Percentiles rank a stretch among this genome's conserved stretches.
These are phyloP conservation scores for Rhynchospora pubera DNA, from an alignment of 176 grass and related monocot genomes.

Conservation along the genomic window DNA sequence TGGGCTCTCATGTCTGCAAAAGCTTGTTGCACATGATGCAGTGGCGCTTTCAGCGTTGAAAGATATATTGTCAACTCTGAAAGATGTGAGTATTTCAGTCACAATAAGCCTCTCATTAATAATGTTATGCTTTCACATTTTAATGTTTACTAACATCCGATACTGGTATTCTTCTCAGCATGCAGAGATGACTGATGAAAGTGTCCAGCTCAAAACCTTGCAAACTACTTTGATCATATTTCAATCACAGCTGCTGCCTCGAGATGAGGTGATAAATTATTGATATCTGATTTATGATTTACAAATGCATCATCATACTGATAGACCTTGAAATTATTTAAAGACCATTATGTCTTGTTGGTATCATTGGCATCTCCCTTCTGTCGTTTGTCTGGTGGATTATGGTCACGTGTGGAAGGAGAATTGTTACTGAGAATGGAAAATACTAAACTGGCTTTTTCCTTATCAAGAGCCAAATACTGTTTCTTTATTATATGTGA, in stretches of 20 bases:
- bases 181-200: conserved; percentile 89
- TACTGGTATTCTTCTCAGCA: conserved; percentile 46
- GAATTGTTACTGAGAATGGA: background rate
- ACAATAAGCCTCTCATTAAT: conserved; percentile 6
- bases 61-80: conserved; percentile 86
- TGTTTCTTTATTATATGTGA: background rate
- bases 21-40: conserved; percentile 88
- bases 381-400: background rate
- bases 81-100: conserved; percentile 56
- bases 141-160: conserved; percentile 23
- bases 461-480: background rate
- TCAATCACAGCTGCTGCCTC: conserved; percentile 85
- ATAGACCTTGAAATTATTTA: background rate
- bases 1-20: conserved; percentile 95
- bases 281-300: conserved; percentile 6
- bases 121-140: conserved; percentile 10
- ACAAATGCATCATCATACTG: background rate
- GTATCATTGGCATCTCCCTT: background rate
- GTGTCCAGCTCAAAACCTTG: conserved; percentile 87
- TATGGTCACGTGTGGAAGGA: background rate
- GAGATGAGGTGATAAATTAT: conserved; percentile 63
- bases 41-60: conserved; percentile 73
- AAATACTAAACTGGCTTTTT: background rate
- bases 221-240: conserved; percentile 94
- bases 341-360: background rate